These are phyloP conservation scores for Phytophthora cactorum DNA, from an alignment of 352 stramenopile genomes.

Conservation along the genomic window DNA sequence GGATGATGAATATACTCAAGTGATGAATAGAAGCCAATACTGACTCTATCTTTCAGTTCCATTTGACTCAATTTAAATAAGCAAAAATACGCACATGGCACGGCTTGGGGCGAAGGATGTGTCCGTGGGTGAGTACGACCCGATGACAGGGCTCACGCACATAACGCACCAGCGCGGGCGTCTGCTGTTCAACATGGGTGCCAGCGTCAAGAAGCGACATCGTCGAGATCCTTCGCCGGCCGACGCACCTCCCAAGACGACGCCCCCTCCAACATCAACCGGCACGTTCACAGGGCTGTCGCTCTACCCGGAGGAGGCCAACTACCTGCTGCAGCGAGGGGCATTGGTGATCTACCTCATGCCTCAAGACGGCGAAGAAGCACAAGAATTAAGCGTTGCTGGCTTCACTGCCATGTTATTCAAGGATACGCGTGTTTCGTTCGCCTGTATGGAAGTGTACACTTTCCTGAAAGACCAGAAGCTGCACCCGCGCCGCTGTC, in stretches of 20 bases:
- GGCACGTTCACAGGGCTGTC: constrained; percentile 62
- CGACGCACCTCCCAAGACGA: constrained; percentile 3
- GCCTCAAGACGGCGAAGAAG: constrained; percentile 9
- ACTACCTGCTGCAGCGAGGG: constrained; percentile 65
- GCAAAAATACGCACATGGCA: constrained; percentile 8
- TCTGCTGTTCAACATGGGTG: constrained; percentile 80
- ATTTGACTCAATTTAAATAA: constrained; percentile 9
- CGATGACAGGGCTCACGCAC: constrained; percentile 58
- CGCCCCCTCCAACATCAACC: constrained; percentile 29
- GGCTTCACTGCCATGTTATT: constrained; percentile 41
- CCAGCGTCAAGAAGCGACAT: constrained; percentile 47
- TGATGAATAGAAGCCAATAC: not conserved
- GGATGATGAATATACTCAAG: not conserved
- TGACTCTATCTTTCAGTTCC: constrained; percentile 9
- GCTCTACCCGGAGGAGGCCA: constrained; percentile 73
- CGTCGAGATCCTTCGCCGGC: constrained; percentile 7
- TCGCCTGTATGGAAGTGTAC: constrained; percentile 62
- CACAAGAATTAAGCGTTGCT: constrained; percentile 23
- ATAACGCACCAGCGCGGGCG: constrained; percentile 76
- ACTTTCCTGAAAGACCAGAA: constrained; percentile 68
- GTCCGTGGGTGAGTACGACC: constrained; percentile 70
- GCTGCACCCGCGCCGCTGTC: constrained; percentile 64
- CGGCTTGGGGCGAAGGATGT: constrained; percentile 40
- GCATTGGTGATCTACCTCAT: constrained; percentile 55
- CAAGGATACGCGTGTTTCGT: constrained; percentile 35